phyloP scores from a whole-genome alignment of 192 early-diverging fungal species.

The Coemansia sp. region DNA sequence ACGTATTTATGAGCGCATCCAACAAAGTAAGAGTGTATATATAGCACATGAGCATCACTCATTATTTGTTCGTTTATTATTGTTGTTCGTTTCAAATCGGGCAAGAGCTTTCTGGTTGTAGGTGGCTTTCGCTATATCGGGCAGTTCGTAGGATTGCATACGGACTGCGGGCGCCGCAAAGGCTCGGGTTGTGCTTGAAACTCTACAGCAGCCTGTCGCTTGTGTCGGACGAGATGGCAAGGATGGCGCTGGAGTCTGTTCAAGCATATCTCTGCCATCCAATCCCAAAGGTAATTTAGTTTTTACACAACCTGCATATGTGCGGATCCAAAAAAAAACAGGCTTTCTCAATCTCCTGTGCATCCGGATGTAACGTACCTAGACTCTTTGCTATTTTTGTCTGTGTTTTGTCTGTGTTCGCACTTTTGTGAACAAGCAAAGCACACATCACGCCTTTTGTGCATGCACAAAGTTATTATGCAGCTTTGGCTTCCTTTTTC shows the following conservation, averaged over 20 bases:
- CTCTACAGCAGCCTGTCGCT: conserved; percentile 50
- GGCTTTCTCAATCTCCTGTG: background rate
- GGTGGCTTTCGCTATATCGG: conserved; percentile 39
- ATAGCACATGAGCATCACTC: background rate
- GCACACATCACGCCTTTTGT: background rate
- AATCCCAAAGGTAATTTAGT: conserved; percentile 28
- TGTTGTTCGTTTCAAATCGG: too few species aligned
- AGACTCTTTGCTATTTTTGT: conserved; percentile 1
- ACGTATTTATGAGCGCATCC: background rate
- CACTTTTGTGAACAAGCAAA: background rate
- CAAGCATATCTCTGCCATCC: conserved; percentile 44
- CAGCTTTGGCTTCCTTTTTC: background rate
- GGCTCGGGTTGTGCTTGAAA: conserved; percentile 46
- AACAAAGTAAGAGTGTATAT: background rate
- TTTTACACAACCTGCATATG: background rate
- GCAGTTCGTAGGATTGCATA: conserved; percentile 45
- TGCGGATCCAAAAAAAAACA: background rate
- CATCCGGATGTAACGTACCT: conserved; percentile 5
- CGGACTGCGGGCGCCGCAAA: conserved; percentile 37
- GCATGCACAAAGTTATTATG: conserved; percentile 10
- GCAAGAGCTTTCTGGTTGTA: conserved; percentile 22
- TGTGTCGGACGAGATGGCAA: conserved; percentile 24
- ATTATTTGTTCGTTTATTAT: background rate
- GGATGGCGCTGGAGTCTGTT: conserved; percentile 30
- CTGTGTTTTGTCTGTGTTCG: background rate